Base-by-base conservation (phyloP, 2,329 filamentous ascomycete genomes). In the Fusarium sp. region DNA sequence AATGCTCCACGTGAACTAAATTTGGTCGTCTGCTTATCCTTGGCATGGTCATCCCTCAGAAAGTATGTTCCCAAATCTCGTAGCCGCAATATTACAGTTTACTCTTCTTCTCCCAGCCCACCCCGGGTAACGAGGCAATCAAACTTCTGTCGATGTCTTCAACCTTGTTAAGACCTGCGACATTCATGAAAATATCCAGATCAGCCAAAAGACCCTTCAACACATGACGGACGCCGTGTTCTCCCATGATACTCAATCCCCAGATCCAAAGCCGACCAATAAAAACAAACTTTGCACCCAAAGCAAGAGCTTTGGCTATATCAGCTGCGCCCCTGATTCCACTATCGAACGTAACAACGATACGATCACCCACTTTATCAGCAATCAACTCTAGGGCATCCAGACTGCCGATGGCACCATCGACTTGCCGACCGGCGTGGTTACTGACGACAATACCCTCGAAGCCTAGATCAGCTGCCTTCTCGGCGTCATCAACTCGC, bases 231-330 rank as follows among this genome's bases (percentile, higher is more conserved):
- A 65, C 63, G 3, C 61, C 61, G 21, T 66, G 49, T 17, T 66
- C 61, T 6, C 63, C 61, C n/a, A 64, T 55, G 14, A 66, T 44
- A 15, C 50, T 55, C 4, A 62, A 32, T 1, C 61, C 61, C 45
- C 63, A 67, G 1, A 56, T 65, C 53, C 63, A 65, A 6, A 60
- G 56, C 4, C 62, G 26, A 0, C 63, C 63, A 0, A 66, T 1
- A 12, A 67, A 55, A 2, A 67, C 63, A 28, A 65, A 67, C 10
- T 57, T 65, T 7, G 62, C 62, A 5, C 63, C 62, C 3, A 67
- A 14, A 8, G 63, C 56, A 14, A 67, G 28, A 14, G 62, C 63
- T 8, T 67, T 65, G 17, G 65, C 50, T 2, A 66, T 50, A 38
- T 66, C 61, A 9, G 63, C 56, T 8, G 56, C 61, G 2, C 63